phyloP scores from a whole-genome alignment of 108 stramenopile species.

The Nitzschia sp. region DNA sequence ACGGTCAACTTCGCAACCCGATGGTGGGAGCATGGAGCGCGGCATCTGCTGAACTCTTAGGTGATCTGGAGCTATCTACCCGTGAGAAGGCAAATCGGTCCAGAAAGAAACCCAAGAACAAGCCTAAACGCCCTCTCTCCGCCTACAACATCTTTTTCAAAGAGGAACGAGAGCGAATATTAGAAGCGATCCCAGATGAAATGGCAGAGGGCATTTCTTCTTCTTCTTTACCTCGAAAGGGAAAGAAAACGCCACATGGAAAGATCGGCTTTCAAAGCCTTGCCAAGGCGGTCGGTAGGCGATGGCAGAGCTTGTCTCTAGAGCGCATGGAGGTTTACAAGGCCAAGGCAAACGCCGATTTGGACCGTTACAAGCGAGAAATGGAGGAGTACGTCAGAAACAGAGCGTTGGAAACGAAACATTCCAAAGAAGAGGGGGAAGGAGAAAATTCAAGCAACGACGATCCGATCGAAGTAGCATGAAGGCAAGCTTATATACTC shows the following conservation, averaged over 20 bases:
- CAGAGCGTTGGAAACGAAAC: not conserved
- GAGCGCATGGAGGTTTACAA: slow-evolving; percentile 61
- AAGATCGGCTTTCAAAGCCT: slow-evolving; percentile 82
- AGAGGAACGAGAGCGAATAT: slow-evolving; percentile 36
- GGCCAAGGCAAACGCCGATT: slow-evolving; percentile 61
- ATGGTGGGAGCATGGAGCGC: slow-evolving; percentile 31
- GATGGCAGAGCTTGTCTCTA: slow-evolving; percentile 64
- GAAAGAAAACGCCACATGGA: slow-evolving; percentile 46
- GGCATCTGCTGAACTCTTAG: slow-evolving; percentile 30
- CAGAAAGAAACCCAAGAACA: slow-evolving; percentile 55
- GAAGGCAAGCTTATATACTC: too few relatives aligned
- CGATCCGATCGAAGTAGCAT: too few relatives aligned
- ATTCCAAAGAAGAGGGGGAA: not conserved
- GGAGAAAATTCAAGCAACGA: not conserved
- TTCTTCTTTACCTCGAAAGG: not conserved
- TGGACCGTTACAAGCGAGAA: slow-evolving; percentile 70
- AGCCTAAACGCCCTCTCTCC: slow-evolving; percentile 66
- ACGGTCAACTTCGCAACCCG: not conserved
- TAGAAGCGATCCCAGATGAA: slow-evolving; percentile 29
- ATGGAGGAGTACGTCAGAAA: slow-evolving; percentile 55
- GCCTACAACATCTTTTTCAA: slow-evolving; percentile 55
- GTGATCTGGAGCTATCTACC: slow-evolving; percentile 3
- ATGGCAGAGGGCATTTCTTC: not conserved
- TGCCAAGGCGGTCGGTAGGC: slow-evolving; percentile 65
- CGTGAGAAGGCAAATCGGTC: slow-evolving; percentile 18